Evolutionary conservation across 1,139 yeast genomes (phyloP), one percentile per base, ranked within the genome.

Genomic region (Saccharomyces pastorianus): DNA sequence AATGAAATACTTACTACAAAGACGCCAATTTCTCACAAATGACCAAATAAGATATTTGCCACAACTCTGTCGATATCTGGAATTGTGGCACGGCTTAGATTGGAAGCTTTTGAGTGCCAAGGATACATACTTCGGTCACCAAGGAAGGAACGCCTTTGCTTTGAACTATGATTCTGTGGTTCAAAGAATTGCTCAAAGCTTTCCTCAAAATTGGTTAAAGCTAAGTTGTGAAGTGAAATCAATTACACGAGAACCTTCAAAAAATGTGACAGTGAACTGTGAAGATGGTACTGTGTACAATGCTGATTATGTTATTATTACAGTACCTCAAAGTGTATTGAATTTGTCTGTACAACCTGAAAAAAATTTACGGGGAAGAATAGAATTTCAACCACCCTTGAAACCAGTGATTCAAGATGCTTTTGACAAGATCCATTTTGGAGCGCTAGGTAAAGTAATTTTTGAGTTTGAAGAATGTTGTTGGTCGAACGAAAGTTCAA

Each of bases 71-170:
- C 71, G 95, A 59, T 76, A 76, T 56, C 66, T 81, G 55, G 96
- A 89, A 66, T 71, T 85, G 41, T 88, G 95, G 93, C 87, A 82
- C 65, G 96, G 95, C 0, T 73, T 84, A 28, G 76, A 84, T 27
- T 82, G 89, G 82, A 80, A 79, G 46, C 65, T 70, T 34, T 76
- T 85, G 61, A 85, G 95, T 64, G 84, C 86, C 4, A 84, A 83
- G 62, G 84, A 80, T 62, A 77, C 88, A 0, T 70, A 78, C 13
- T 77, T 83, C 68, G 88, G 81, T 55, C 85, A 83, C 62, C 82
- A 81, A 56, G 96, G 96, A 0, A 74, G 96, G 61, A 85, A 89
- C 64, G 81, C 89, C 25, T 75, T 81, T 61, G 85, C 85, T 51
- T 68, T 76, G 52, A 77, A 79, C 58, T 84, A 84, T 67, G 80